These are phyloP conservation scores for Toxoplasma gondii DNA, from an alignment of 169 alveolate species.

Conservation along the genomic window DNA sequence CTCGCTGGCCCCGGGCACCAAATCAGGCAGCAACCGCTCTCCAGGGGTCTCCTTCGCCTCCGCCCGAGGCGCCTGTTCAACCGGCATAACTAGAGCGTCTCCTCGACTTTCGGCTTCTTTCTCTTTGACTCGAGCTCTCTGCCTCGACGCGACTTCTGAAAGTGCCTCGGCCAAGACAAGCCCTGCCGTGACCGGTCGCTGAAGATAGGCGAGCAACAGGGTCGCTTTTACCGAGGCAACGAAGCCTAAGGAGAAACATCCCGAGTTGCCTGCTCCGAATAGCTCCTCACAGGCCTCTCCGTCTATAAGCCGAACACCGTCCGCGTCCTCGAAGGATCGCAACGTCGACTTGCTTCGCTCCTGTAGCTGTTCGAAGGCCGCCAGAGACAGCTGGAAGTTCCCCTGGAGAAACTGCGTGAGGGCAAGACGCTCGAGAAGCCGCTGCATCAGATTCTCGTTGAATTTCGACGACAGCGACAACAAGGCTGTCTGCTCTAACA, in stretches of 20 bases:
- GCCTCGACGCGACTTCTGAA: neutral
- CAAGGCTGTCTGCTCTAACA: neutral
- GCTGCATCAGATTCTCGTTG: neutral
- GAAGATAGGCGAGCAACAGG: neutral
- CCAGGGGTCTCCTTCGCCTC: too few relatives aligned
- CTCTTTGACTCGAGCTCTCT: neutral
- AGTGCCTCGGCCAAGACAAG: neutral
- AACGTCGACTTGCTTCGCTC: neutral
- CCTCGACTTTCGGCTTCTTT: neutral
- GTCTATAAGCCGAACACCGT: slow-evolving; percentile 2
- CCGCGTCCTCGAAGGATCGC: slow-evolving; percentile 12
- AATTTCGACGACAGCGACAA: neutral
- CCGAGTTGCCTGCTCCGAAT: neutral
- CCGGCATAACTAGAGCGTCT: too few relatives aligned
- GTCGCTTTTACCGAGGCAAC: neutral
- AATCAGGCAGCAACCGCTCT: too few relatives aligned
- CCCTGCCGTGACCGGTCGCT: slow-evolving; percentile 8
- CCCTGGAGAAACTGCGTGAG: slow-evolving; percentile 19
- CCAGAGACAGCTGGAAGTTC: neutral
- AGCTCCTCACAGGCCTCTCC: neutral
- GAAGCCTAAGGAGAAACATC: neutral
- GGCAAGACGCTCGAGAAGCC: slow-evolving; percentile 6
- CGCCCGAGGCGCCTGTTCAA: neutral
- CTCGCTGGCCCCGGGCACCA: too few relatives aligned
- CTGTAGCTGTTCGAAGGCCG: neutral